These are phyloP conservation scores for Calocybe indica DNA, from an alignment of 768 basidiomycete species.

Conservation along the genomic window DNA sequence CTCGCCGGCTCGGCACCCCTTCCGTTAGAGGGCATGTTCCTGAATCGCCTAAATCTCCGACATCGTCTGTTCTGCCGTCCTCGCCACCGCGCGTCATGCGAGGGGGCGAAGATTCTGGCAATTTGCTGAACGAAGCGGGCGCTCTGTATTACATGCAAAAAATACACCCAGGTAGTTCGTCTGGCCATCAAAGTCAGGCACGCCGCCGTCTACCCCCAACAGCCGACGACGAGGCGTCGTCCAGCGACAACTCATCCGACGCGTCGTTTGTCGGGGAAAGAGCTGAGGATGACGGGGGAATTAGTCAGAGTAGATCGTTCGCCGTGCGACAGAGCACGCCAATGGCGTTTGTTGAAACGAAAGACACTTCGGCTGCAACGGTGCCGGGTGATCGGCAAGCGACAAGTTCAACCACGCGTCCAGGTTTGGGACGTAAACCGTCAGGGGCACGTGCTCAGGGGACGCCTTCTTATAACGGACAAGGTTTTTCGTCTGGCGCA, in stretches of 20 bases:
- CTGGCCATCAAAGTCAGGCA: constrained; percentile 8
- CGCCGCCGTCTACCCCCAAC: constrained; percentile 41
- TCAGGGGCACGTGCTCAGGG: constrained; percentile 78
- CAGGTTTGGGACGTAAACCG: constrained; percentile 60
- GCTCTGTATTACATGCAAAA: constrained; percentile 70
- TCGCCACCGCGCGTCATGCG: constrained; percentile 1
- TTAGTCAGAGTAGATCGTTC: constrained; percentile 9
- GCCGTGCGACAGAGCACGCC: constrained; percentile 30
- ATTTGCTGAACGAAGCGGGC: constrained; percentile 51
- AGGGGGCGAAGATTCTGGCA: constrained; percentile 22
- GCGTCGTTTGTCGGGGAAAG: constrained; percentile 3
- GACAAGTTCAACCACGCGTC: constrained; percentile 26
- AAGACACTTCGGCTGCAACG: constrained; percentile 13
- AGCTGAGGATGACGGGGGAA: no score
- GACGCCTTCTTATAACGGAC: constrained; percentile 35
- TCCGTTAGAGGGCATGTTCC: no score
- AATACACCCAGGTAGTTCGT: constrained; percentile 9
- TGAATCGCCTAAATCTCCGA: constrained; percentile 12
- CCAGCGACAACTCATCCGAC: constrained; percentile 17
- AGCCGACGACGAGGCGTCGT: constrained; percentile 34
- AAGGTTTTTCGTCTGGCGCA: constrained; percentile 30
- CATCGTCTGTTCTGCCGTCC: constrained; percentile 10
- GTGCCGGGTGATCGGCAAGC: constrained; percentile 18
- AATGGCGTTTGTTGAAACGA: constrained; percentile 28
- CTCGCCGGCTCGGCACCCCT: no score